A percentile compares a stretch with the other conserved stretches of the same genome.
Evolutionary conservation across 768 basidiomycete genomes (phyloP).

Genomic region (Galerina sulciceps): DNA sequence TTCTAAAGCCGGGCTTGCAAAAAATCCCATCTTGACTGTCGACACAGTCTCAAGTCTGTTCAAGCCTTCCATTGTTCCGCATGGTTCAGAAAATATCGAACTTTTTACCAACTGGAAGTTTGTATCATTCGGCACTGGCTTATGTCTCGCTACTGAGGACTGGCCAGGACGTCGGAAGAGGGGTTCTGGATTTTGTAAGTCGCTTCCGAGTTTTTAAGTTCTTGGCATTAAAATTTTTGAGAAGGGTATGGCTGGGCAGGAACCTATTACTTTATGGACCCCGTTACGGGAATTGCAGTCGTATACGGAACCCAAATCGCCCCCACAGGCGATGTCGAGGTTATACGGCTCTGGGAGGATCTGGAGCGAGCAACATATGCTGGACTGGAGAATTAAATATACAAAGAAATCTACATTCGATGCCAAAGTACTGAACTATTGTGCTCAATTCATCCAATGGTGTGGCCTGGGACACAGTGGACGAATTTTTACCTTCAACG

Average conservation of each 20-base stretch:
- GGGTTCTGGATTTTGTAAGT: constrained; percentile 37
- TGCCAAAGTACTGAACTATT: too few species aligned
- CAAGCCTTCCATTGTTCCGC: constrained; percentile 11
- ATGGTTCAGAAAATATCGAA: background rate
- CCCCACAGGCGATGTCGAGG: constrained; percentile 28
- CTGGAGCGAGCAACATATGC: constrained; percentile 27
- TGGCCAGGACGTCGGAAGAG: constrained; percentile 32
- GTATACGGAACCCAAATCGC: constrained; percentile 37
- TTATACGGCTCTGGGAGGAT: constrained; percentile 22
- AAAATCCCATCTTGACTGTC: constrained; percentile 19
- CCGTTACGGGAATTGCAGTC: constrained; percentile 35
- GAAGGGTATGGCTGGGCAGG: constrained; percentile 40
- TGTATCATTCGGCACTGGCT: constrained; percentile 29
- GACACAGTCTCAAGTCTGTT: constrained; percentile 25
- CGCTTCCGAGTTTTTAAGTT: background rate
- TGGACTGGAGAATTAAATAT: constrained; percentile 6
- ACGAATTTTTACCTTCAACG: too few species aligned
- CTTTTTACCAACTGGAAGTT: constrained; percentile 14
- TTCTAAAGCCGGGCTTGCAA: constrained; percentile 13
- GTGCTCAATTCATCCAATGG: too few species aligned
- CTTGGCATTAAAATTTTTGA: background rate
- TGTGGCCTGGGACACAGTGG: too few species aligned
- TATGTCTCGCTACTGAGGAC: constrained; percentile 31
- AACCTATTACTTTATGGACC: constrained; percentile 38
- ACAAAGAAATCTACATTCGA: background rate